phyloP scores from a whole-genome alignment of 345 rosid genomes.

The Citrus reticulata region DNA sequence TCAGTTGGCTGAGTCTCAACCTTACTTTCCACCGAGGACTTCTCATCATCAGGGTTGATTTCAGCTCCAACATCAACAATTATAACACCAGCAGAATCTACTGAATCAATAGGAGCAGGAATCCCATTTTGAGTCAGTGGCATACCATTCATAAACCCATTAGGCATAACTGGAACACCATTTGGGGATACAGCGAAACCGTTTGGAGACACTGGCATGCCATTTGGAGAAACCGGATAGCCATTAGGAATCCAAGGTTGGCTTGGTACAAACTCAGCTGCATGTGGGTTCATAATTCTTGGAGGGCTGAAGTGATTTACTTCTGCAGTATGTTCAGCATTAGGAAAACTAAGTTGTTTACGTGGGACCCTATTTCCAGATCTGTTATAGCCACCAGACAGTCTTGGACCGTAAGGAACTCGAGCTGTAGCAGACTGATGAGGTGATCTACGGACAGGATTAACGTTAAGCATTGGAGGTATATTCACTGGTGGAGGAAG shows the following conservation, averaged over 20 bases:
- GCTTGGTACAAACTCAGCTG: slow-evolving; percentile 84
- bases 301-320: slow-evolving; percentile 57
- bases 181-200: slow-evolving; percentile 52
- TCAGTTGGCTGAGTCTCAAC: slow-evolving; percentile 35
- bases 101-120: slow-evolving; percentile 28
- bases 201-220: slow-evolving; percentile 48
- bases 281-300: slow-evolving; percentile 97
- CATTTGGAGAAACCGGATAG: slow-evolving; percentile 64
- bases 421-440: slow-evolving; percentile 94
- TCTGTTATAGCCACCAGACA: slow-evolving; percentile 81
- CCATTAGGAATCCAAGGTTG: slow-evolving; percentile 90
- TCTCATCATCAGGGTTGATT: slow-evolving; percentile 42
- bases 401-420: slow-evolving; percentile 97
- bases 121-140: slow-evolving; percentile 51
- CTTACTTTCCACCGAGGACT: slow-evolving; percentile 33
- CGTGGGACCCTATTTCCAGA: slow-evolving; percentile 66
- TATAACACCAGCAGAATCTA: slow-evolving; percentile 32
- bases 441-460: slow-evolving; percentile 73
- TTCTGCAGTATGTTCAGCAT: slow-evolving; percentile 51
- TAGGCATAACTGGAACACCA: slow-evolving; percentile 45
- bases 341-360: slow-evolving; percentile 61
- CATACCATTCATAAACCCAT: slow-evolving; percentile 39
- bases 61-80: slow-evolving; percentile 32
- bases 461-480: slow-evolving; percentile 73
- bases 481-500: slow-evolving; percentile 90